Base-by-base conservation (phyloP, 2,329 filamentous ascomycete genomes). In the Coniosporium tulheliwenetii region DNA sequence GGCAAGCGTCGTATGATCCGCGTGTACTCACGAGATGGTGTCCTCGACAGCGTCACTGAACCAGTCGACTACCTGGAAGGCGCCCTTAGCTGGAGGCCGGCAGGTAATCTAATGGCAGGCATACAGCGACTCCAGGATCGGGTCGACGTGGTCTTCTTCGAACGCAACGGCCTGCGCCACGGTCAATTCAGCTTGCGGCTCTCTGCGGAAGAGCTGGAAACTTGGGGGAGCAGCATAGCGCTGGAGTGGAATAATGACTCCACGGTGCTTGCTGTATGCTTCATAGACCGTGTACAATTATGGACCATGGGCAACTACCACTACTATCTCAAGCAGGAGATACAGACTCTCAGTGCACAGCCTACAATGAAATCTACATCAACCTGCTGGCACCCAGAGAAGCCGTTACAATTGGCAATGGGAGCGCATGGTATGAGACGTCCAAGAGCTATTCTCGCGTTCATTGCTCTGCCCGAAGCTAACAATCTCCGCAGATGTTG, bases 251-350 rank as follows among this genome's bases (percentile, higher is more conserved):
- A 95, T 54, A 71, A 77, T 4, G 89, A 98, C 56, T 98, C 91
- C 0, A 89, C 79, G 1, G 85, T 94, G 1, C 69, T 98, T 37
- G 86, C 89, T 5, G 79, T 95, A n/a, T 69, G 75, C 1, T 75
- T 87, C 49, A 66, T 67, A 30, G 75, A 86, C 47, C 72, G 76
- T 42, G 65, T 91, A n/a, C 91, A 98, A 55, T 66, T 98, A 1
- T 98, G 91, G 91, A 94, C 86, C 1, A 94, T 81, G 71, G 83
- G 85, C 14, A 98, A 98, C 58, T 98, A 98, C 50, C 85, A 96
- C 56, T 98, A 91, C 75, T 96, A 96, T 58, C 69, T 98, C 12
- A 98, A 98, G 63, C 86, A 94, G 57, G 86, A 95, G 55, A 69
- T 95, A 5, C 61, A 8, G 41, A 26, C 36, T 16, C 34, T 12